These are phyloP conservation scores for Cutaneotrichosporon arboriforme DNA, from an alignment of 1,284 basidiomycete genomes.

Conservation along the genomic window DNA sequence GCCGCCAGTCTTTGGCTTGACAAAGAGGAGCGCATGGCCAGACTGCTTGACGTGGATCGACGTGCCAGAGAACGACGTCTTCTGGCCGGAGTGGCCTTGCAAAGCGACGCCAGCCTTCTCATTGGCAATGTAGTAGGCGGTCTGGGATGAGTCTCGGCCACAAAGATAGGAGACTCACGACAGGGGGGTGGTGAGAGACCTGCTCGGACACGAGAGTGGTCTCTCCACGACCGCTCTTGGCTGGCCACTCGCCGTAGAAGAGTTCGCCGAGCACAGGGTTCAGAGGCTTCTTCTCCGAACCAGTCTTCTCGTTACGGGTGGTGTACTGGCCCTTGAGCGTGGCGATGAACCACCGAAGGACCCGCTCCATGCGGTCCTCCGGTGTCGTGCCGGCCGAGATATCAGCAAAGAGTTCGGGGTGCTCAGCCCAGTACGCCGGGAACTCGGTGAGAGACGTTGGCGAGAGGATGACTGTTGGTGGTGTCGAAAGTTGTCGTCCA, in stretches of 20 bases:
- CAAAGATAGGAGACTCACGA: conserved; percentile 44
- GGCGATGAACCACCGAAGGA: conserved; percentile 86
- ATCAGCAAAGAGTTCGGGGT: conserved; percentile 71
- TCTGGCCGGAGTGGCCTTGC: conserved; percentile 89
- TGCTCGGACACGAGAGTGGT: conserved; percentile 90
- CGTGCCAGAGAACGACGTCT: conserved; percentile 65
- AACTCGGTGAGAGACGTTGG: conserved; percentile 69
- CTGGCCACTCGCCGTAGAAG: conserved; percentile 90
- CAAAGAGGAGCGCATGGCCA: conserved; percentile 80
- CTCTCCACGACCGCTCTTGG: conserved; percentile 69
- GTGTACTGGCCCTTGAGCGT: conserved; percentile 95
- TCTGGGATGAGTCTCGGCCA: conserved; percentile 37
- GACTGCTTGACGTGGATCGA: conserved; percentile 93
- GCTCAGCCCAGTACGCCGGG: conserved; percentile 90
- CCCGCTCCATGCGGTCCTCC: conserved; percentile 66
- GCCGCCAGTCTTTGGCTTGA: conserved; percentile 57
- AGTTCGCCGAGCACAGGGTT: conserved; percentile 95
- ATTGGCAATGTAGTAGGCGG: conserved; percentile 68
- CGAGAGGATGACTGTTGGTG: conserved; percentile 63
- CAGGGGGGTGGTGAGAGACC: conserved; percentile 90
- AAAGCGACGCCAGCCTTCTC: conserved; percentile 69
- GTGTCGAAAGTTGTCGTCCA: too few species aligned
- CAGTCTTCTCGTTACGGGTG: conserved; percentile 83
- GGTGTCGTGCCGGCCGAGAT: conserved; percentile 70
- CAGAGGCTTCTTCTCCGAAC: conserved; percentile 95